Conservation (phyloP, 495 filamentous ascomycete species). For the Aspergillus campestris region DNA sequence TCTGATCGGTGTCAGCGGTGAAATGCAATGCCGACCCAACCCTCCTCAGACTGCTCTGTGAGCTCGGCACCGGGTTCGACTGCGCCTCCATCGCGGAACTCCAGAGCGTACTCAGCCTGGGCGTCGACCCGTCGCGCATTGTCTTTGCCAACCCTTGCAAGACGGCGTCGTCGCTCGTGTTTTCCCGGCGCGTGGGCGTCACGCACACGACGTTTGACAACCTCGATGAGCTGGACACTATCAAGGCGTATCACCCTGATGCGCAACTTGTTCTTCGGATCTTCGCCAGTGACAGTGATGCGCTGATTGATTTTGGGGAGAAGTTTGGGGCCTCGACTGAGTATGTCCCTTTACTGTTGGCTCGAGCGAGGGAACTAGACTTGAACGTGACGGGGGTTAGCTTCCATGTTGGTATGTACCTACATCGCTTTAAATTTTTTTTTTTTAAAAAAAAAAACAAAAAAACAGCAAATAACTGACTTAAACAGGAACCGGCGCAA, state of each 20-base stretch:
- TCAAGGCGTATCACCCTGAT: constrained; percentile 17
- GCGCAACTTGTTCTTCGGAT: constrained; percentile 23
- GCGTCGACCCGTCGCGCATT: constrained; percentile 22
- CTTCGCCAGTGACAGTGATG: constrained; percentile 18
- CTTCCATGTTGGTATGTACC: constrained; percentile 30
- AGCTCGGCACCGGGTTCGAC: constrained; percentile 22
- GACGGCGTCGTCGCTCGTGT: constrained; percentile 10
- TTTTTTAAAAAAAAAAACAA: neutral
- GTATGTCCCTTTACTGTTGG: constrained; percentile 10
- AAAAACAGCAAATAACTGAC: neutral
- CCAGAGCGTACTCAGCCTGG: constrained; percentile 15
- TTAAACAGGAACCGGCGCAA: constrained; percentile 17
- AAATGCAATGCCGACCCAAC: constrained; percentile 28
- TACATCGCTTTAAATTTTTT: neutral
- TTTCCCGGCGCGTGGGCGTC: constrained; percentile 15
- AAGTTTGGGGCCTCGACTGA: constrained; percentile 25
- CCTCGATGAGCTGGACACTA: constrained; percentile 25
- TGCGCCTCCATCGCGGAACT: constrained; percentile 28
- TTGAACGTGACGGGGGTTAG: constrained; percentile 24
- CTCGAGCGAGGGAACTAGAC: constrained; percentile 15
- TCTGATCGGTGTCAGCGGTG: constrained; percentile 14
- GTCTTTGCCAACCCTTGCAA: constrained; percentile 31
- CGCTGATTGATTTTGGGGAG: constrained; percentile 15
- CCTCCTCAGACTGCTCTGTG: constrained; percentile 17
- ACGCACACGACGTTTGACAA: constrained; percentile 26